Percentiles rank a stretch among this genome's conserved stretches.
phyloP scores from a whole-genome alignment of 208 protist genomes.

The Trichomonas gallinae region DNA sequence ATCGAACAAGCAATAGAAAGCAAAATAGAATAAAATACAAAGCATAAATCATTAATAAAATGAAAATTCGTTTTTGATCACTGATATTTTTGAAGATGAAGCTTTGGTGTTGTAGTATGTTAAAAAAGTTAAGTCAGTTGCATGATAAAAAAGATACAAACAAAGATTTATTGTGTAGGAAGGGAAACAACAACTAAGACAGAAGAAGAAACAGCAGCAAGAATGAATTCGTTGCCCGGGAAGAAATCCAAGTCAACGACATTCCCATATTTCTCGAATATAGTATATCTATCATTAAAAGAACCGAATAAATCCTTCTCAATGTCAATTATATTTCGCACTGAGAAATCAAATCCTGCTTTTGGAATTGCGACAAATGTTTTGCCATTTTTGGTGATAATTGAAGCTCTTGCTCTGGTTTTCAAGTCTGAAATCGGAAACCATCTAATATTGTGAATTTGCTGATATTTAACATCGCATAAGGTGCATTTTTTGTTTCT shows the following conservation, averaged over 20 bases:
- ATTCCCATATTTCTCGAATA: neutral
- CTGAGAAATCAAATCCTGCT: neutral
- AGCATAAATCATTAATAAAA: no score
- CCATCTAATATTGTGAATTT: neutral
- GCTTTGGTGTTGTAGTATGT: no score
- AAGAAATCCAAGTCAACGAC: neutral
- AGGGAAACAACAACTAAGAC: neutral
- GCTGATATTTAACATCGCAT: neutral
- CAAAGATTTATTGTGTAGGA: neutral
- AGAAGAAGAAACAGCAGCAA: neutral
- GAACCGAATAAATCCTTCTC: neutral
- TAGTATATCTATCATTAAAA: neutral
- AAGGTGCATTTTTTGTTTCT: neutral
- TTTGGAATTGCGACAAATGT: neutral
- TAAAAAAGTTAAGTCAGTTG: no score
- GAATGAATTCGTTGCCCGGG: neutral
- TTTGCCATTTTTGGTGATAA: neutral
- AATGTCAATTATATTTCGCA: neutral
- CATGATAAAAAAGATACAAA: neutral
- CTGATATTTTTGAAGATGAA: no score
- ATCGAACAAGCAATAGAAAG: no score
- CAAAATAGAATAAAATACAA: no score
- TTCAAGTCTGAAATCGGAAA: neutral
- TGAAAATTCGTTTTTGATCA: no score
- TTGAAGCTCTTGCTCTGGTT: neutral